Evolutionary conservation across 768 basidiomycete species (phyloP).

Genomic region (Phaeotremella fagi): DNA sequence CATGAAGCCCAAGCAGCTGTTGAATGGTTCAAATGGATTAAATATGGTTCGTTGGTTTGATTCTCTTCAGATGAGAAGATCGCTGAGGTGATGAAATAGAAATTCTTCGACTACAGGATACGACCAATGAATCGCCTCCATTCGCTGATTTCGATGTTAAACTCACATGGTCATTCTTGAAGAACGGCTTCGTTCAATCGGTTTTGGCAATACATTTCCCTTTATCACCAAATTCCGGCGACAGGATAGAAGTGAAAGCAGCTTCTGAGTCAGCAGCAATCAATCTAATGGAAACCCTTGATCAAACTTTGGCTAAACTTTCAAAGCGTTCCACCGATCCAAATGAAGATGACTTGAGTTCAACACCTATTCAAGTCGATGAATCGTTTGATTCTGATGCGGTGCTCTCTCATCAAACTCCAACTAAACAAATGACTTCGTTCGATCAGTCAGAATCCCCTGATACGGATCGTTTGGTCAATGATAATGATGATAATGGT

Average conservation of each 20-base stretch:
- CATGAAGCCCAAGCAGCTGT: conserved; percentile 19
- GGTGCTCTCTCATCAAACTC: background rate
- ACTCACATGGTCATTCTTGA: conserved; percentile 34
- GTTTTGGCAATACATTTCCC: conserved; percentile 26
- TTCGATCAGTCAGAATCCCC: background rate
- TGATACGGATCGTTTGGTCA: background rate
- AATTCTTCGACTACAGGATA: conserved; percentile 13
- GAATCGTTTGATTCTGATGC: background rate
- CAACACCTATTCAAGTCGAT: background rate
- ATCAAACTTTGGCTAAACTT: background rate
- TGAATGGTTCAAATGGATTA: conserved; percentile 37
- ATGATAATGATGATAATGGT: conserved; percentile 5
- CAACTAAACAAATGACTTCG: background rate
- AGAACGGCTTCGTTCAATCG: conserved; percentile 26
- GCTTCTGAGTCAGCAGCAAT: background rate
- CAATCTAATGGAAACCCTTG: background rate
- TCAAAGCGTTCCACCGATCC: background rate
- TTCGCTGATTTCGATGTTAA: conserved; percentile 28
- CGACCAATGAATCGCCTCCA: conserved; percentile 19
- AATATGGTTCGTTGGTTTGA: conserved; percentile 33
- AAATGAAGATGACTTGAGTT: background rate
- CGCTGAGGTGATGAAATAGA: background rate
- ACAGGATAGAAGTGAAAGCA: background rate
- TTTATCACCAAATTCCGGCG: background rate
- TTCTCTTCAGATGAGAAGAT: background rate